Evolutionary conservation across 306 rosid species (phyloP).

Genomic region (Pyrus pyrifolia): DNA sequence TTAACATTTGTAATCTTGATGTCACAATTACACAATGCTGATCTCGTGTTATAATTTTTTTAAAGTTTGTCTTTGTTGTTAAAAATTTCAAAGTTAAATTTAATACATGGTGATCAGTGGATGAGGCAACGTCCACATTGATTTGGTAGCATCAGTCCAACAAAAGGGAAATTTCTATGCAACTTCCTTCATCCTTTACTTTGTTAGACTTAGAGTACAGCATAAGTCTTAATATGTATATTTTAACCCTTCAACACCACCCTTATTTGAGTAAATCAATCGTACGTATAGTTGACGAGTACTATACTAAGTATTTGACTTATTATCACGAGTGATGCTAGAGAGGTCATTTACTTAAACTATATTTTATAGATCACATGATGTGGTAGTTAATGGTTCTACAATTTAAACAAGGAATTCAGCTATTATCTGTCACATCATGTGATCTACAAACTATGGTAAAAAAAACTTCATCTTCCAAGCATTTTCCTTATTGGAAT

Average conservation of each 20-base stretch:
- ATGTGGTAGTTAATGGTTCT: too few species aligned
- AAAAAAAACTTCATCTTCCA: too few species aligned
- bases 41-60: too few species aligned
- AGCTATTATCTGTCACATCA: too few species aligned
- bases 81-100: background rate
- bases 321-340: background rate
- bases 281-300: background rate
- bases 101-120: background rate
- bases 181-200: slow-evolving; percentile 14
- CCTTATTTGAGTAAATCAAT: background rate
- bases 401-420: too few species aligned
- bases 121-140: background rate
- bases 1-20: background rate
- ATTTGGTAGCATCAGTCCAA: slow-evolving; percentile 5
- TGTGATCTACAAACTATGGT: too few species aligned
- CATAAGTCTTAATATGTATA: background rate
- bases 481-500: background rate
- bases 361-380: too few species aligned
- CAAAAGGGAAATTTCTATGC: slow-evolving; percentile 28
- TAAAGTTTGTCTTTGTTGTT: background rate
- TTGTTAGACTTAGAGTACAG: background rate
- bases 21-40: background rate
- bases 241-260: background rate
- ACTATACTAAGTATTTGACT: background rate
- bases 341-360: too few species aligned